Conservation (phyloP, 78 protist species). For the Dictyostelium brefeldianum region DNA sequence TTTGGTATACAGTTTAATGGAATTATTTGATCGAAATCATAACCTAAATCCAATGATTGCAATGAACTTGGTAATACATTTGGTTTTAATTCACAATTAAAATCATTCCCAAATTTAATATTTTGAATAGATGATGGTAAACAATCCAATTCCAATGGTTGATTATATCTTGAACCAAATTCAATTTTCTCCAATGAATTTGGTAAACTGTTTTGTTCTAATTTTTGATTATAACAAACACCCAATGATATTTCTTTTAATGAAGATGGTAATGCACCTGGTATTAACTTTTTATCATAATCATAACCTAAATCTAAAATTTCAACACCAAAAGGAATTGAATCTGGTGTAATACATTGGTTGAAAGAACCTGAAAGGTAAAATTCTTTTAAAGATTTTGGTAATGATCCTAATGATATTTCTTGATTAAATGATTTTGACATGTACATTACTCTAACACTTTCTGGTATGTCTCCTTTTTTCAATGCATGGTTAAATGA, state of each 20-base stretch:
- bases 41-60: constrained; percentile 5
- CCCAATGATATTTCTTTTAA: not conserved
- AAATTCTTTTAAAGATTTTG: not conserved
- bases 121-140: not conserved
- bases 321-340: not conserved
- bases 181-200: not conserved
- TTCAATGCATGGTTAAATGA: not conserved
- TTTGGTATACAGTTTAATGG: not conserved
- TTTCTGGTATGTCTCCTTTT: not conserved
- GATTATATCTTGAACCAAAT: constrained; percentile 24
- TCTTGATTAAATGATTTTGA: not conserved
- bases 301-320: not conserved
- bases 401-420: not conserved
- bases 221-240: constrained; percentile 3
- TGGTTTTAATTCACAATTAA: not conserved
- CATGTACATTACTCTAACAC: not conserved
- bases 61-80: not conserved
- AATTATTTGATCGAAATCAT: constrained; percentile 18
- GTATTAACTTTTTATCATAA: not conserved
- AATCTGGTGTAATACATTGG: not conserved
- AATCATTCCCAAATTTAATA: constrained; percentile 13
- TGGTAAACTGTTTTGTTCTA: not conserved
- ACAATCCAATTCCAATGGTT: not conserved
- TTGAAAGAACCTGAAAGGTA: not conserved
- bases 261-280: not conserved